Evolutionary conservation across 495 filamentous ascomycete species (phyloP).

Genomic region (Penicillium chermesinum): DNA sequence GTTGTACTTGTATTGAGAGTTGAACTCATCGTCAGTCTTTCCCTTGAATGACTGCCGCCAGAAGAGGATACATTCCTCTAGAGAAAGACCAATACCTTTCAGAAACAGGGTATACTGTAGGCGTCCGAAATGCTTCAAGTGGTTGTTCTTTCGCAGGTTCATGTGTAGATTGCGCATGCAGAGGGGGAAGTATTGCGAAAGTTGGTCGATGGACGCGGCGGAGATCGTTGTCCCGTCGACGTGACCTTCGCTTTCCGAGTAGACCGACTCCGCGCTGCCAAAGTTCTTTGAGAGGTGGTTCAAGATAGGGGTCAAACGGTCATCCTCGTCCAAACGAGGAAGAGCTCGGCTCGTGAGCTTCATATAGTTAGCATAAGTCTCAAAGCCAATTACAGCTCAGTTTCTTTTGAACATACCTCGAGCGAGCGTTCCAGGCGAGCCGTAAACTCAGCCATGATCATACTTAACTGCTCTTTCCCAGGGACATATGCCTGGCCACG

Average conservation of each 20-base stretch:
- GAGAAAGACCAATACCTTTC: constrained; percentile 87
- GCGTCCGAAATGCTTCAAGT: constrained; percentile 90
- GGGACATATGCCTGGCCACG: constrained; percentile 90
- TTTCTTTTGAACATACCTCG: constrained; percentile 62
- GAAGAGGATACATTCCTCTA: constrained; percentile 91
- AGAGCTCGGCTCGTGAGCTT: constrained; percentile 83
- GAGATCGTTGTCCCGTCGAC: constrained; percentile 67
- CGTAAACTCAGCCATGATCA: constrained; percentile 86
- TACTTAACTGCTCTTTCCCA: constrained; percentile 72
- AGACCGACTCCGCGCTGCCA: constrained; percentile 78
- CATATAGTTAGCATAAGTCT: neutral
- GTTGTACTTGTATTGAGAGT: constrained; percentile 96
- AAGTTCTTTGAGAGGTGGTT: constrained; percentile 90
- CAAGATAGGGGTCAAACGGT: constrained; percentile 89
- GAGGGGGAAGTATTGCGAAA: constrained; percentile 82
- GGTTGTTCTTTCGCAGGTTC: constrained; percentile 73
- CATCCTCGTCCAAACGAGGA: constrained; percentile 92
- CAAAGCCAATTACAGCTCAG: too few species aligned
- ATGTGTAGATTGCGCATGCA: constrained; percentile 92
- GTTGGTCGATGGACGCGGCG: constrained; percentile 72
- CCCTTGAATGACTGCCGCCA: constrained; percentile 83
- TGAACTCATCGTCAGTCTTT: constrained; percentile 85
- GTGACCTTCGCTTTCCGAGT: constrained; percentile 53
- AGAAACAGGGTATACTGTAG: constrained; percentile 96
- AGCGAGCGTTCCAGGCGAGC: constrained; percentile 69